Evolutionary conservation across 306 rosid genomes (phyloP).

Genomic region (Cicer cuneatum): DNA sequence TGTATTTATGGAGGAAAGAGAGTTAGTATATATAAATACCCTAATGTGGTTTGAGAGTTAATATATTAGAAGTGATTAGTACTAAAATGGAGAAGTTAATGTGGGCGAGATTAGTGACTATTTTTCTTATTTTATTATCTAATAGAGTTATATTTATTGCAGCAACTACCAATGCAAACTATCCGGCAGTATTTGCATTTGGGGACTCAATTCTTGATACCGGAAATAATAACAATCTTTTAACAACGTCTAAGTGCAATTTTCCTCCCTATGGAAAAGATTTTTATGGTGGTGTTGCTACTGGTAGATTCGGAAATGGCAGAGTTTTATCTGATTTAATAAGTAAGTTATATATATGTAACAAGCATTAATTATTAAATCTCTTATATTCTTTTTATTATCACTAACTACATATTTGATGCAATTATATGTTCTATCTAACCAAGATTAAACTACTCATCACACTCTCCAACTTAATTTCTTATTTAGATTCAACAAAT

Average conservation of each 20-base stretch:
- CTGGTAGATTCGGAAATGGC: constrained; percentile 77
- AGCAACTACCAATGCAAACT: not conserved
- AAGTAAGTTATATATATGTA: constrained; percentile 47
- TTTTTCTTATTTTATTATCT: constrained; percentile 6
- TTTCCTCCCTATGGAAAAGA: constrained; percentile 71
- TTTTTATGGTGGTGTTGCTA: constrained; percentile 45
- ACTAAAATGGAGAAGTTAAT: constrained; percentile 13
- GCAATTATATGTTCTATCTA: not conserved
- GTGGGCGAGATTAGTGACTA: not conserved
- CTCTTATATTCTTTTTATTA: not conserved
- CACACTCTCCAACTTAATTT: too few species aligned
- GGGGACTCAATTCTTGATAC: constrained; percentile 91
- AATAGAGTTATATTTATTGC: not conserved
- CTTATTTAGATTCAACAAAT: too few species aligned
- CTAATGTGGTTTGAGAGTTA: not conserved
- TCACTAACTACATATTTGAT: not conserved
- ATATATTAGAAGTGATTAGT: not conserved
- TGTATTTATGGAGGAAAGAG: not conserved
- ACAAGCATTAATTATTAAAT: too few species aligned
- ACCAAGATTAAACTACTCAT: too few species aligned
- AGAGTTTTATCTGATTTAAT: constrained; percentile 56
- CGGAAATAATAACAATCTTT: constrained; percentile 70
- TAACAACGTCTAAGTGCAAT: constrained; percentile 50
- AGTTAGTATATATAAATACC: not conserved
- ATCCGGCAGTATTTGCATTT: constrained; percentile 67